Evolutionary conservation across 2,329 filamentous ascomycete species (phyloP), one percentile per base, ranked within the genome.

Genomic region (Sporothrix variecibatus): DNA sequence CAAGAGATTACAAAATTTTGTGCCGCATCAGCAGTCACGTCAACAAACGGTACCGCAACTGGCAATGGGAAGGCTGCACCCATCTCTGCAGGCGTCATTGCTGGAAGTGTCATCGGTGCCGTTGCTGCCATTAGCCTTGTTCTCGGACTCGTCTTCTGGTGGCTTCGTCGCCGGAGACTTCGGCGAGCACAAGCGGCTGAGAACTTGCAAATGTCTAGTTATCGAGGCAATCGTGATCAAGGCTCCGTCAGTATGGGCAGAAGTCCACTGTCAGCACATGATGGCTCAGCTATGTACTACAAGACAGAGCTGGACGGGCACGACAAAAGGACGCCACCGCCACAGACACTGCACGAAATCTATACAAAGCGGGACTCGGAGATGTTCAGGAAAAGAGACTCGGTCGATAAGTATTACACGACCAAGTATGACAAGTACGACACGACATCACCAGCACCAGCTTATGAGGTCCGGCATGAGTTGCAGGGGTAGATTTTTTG

Each of bases 1-100:
- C 38, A 46, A 5, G 74, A 73, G 11, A 40, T 68, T 3, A 64
- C 56, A 12, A 7, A 65, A 15, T 65, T 65, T 7, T 65, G 62
- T 15, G 34, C 62, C 11, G n/a, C 62, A 3, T 65, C 62, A 7
- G 20, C 34, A 15, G 12, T 15, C 28, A 65, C 40, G 9, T 4
- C 62, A 0, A 65, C 38, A 17, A 20, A 8, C 2, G 23, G 58
- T 8, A 62, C 49, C 23, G 26, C 5, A 26, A n/a, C 11, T 11
- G 23, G 23, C 53, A 31, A 4, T 2, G 53, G 9, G 1, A 28
- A 20, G 23, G 11, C n/a, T 7, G 17, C 15, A 4, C 31, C 58
- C 3, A 12, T 43, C 17, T 43, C 62, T 26, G n/a, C 20, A 3
- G 62, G 62, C 11, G 62, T 65, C 3, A 65, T 65, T 65, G 62